Conservation (phyloP, 495 filamentous ascomycete genomes). For the Aspergillus ostianus region DNA sequence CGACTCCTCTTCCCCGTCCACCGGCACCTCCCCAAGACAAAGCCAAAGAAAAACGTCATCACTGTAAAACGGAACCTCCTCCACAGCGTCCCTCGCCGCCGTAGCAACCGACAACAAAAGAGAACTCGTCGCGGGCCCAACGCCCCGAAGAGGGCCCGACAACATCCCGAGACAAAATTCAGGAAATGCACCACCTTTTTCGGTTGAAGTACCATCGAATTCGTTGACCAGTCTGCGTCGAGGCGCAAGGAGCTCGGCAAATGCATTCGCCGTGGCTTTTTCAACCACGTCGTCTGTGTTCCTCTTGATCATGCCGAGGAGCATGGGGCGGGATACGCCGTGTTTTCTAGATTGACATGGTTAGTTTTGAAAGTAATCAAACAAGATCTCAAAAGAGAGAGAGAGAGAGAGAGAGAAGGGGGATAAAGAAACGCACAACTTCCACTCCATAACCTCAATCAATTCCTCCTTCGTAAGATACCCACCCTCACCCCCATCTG, state of each 20-base stretch:
- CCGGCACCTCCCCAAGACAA: slow-evolving; percentile 32
- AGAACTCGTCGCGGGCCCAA: slow-evolving; percentile 73
- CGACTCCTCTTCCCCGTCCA: neutral
- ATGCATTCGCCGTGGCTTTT: slow-evolving; percentile 47
- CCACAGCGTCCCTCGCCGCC: slow-evolving; percentile 15
- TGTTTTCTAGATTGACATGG: slow-evolving; percentile 44
- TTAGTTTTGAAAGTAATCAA: no score
- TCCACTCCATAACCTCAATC: slow-evolving; percentile 66
- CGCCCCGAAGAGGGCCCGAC: slow-evolving; percentile 54
- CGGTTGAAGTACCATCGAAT: neutral
- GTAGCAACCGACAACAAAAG: slow-evolving; percentile 63
- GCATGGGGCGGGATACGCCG: slow-evolving; percentile 65
- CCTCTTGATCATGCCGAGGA: slow-evolving; percentile 62
- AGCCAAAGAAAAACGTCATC: slow-evolving; percentile 74
- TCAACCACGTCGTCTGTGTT: slow-evolving; percentile 49
- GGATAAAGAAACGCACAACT: slow-evolving; percentile 68
- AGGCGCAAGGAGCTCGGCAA: slow-evolving; percentile 20
- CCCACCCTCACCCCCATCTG: slow-evolving; percentile 5
- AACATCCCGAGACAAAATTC: slow-evolving; percentile 46
- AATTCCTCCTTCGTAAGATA: slow-evolving; percentile 34
- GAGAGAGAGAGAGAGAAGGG: slow-evolving; percentile 2
- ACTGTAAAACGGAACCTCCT: slow-evolving; percentile 67
- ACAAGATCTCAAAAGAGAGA: slow-evolving; percentile 10
- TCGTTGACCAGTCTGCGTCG: neutral
- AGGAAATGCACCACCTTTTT: slow-evolving; percentile 32